A percentile compares a stretch with the other conserved stretches of the same genome.
Conservation (phyloP, 2,329 filamentous ascomycete species). For the Diaporthe eres region DNA sequence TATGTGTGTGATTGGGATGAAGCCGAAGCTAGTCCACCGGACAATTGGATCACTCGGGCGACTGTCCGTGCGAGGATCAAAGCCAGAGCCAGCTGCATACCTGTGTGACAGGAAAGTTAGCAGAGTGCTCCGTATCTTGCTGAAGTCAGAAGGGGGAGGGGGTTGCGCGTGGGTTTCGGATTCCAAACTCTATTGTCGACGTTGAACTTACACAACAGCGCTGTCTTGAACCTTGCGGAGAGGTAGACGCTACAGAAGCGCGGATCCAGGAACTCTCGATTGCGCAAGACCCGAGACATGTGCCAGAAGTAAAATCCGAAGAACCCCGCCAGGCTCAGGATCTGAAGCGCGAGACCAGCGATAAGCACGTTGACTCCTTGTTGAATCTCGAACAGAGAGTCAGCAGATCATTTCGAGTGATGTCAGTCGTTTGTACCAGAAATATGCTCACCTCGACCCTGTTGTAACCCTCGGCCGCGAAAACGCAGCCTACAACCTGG, state of each 20-base stretch:
- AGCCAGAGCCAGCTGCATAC: slow-evolving; percentile 52
- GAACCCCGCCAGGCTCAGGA: slow-evolving; percentile 56
- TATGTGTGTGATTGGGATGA: slow-evolving; percentile 56
- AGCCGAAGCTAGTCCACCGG: slow-evolving; percentile 51
- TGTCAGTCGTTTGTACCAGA: background rate
- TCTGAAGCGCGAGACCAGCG: slow-evolving; percentile 61
- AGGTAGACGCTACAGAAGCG: slow-evolving; percentile 57
- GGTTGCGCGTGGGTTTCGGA: slow-evolving; percentile 52
- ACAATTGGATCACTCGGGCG: slow-evolving; percentile 57
- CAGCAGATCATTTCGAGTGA: slow-evolving; percentile 25
- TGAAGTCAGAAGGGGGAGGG: slow-evolving; percentile 43
- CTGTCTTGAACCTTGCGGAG: slow-evolving; percentile 58
- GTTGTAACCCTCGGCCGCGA: slow-evolving; percentile 54
- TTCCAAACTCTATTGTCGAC: background rate
- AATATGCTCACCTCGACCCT: slow-evolving; percentile 52
- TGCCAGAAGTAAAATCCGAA: slow-evolving; percentile 58
- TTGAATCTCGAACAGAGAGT: slow-evolving; percentile 45
- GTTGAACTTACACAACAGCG: slow-evolving; percentile 58
- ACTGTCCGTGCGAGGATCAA: slow-evolving; percentile 59
- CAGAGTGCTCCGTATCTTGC: background rate
- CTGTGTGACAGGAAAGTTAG: slow-evolving; percentile 46
- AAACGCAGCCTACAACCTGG: slow-evolving; percentile 55
- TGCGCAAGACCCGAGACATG: slow-evolving; percentile 54
- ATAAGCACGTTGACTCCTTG: slow-evolving; percentile 57
- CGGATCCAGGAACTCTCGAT: slow-evolving; percentile 55